phyloP scores from a whole-genome alignment of 768 basidiomycete species.

The Amanita subjunquillea region DNA sequence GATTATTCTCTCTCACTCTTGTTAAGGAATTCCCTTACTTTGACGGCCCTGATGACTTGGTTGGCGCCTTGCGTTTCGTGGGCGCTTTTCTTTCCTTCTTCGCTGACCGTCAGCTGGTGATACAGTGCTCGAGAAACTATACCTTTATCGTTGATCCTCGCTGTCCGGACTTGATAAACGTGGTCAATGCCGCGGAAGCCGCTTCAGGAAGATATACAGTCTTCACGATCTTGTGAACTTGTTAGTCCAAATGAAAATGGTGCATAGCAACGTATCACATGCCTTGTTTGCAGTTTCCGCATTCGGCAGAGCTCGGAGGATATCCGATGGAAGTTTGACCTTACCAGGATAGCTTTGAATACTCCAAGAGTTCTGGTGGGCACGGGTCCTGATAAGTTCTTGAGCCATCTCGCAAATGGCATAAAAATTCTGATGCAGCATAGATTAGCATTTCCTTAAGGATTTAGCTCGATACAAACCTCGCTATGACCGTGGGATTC shows the following conservation, averaged over 20 bases:
- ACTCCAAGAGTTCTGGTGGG: slow-evolving; percentile 59
- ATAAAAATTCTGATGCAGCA: slow-evolving; percentile 66
- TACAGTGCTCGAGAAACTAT: background rate
- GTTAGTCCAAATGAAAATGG: background rate
- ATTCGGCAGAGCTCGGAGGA: slow-evolving; percentile 62
- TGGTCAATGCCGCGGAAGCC: slow-evolving; percentile 45
- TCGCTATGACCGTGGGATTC: slow-evolving; percentile 60
- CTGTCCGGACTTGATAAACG: slow-evolving; percentile 18
- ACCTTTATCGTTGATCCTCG: slow-evolving; percentile 27
- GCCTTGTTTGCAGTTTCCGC: slow-evolving; percentile 60
- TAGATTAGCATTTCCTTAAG: background rate
- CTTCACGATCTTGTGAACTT: slow-evolving; percentile 43
- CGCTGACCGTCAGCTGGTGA: background rate
- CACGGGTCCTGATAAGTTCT: slow-evolving; percentile 68
- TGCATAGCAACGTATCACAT: background rate
- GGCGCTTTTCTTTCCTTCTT: slow-evolving; percentile 41
- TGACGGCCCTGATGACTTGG: slow-evolving; percentile 35
- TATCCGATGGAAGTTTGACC: slow-evolving; percentile 71
- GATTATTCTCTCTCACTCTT: slow-evolving; percentile 6
- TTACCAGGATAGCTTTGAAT: slow-evolving; percentile 75
- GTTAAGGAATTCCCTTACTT: slow-evolving; percentile 26
- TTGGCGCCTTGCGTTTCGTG: slow-evolving; percentile 41
- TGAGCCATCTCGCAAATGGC: slow-evolving; percentile 83
- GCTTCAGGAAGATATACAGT: slow-evolving; percentile 60
- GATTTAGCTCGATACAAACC: slow-evolving; percentile 27